phyloP scores from a whole-genome alignment of 176 grass and related monocot species.

The Dactylis glomerata region DNA sequence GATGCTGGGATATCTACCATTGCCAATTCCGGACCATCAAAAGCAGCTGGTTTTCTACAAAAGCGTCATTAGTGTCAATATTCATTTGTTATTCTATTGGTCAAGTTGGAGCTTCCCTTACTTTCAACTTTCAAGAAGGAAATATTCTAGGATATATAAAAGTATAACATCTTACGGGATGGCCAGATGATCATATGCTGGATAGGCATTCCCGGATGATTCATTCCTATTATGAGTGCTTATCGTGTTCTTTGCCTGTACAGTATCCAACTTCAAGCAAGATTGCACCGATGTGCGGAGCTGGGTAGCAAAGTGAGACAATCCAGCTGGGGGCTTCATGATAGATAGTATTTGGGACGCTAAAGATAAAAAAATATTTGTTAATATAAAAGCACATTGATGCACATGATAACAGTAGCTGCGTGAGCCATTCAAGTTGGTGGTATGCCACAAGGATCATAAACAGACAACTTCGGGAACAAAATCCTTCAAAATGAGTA shows the following conservation, averaged over 20 bases:
- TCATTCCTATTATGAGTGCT: not conserved
- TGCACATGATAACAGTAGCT: constrained; percentile 5
- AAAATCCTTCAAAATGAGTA: not conserved
- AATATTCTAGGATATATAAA: constrained; percentile 23
- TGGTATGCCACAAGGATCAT: not conserved
- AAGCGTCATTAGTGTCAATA: not conserved
- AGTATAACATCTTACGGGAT: constrained; percentile 30
- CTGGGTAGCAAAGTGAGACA: constrained; percentile 34
- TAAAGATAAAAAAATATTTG: constrained; percentile 27
- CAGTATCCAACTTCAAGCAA: constrained; percentile 37
- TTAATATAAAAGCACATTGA: not conserved
- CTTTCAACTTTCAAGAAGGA: not conserved
- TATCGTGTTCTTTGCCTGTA: constrained; percentile 10
- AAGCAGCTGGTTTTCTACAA: constrained; percentile 28
- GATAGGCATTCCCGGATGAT: constrained; percentile 1
- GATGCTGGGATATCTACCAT: constrained; percentile 7
- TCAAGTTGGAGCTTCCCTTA: constrained; percentile 6
- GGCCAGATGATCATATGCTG: constrained; percentile 5
- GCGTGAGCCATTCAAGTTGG: not conserved
- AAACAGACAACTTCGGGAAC: not conserved
- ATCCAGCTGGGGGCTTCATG: constrained; percentile 50
- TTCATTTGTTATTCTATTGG: not conserved
- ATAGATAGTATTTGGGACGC: constrained; percentile 53
- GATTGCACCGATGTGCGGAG: constrained; percentile 29
- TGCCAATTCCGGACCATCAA: constrained; percentile 15